Base-by-base conservation (phyloP, 2,329 filamentous ascomycete genomes). In the Aspergillus brunneoviolaceus region DNA sequence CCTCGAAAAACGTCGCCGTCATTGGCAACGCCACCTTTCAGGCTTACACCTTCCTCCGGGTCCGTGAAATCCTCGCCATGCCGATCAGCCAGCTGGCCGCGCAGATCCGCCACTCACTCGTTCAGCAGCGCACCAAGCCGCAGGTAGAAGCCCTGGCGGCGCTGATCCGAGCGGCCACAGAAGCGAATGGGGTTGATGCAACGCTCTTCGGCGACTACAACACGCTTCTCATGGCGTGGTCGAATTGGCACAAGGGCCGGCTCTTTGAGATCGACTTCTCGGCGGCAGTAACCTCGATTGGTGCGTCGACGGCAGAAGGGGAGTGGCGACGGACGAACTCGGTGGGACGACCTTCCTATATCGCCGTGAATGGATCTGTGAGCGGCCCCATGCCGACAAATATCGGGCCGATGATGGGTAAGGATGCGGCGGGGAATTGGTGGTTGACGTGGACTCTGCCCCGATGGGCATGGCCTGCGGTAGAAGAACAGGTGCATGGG, bases 261-360 rank as follows among this genome's bases (percentile, higher is more conserved):
- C 66, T 81, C 23, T 75, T 73, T 49, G 65, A 72, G 2, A 65
- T 69, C 6, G 77, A 81, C 64, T 81, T 81, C 52, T 69, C 70
- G 47, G 45, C 60, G 25, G 65, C 69, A 14, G 45, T 74, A 33
- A 10, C 67, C 35, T 56, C 39, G 64, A 9, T 19, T 11, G 55
- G 51, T 9, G 16, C 11, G 10, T n/a, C 45, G 2, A 7, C 1
- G 27, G 55, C 23, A 35, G 45, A n/a, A 6, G 45, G 21, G 2
- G n/a, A 48, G 10, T 5, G 21, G 25, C 21, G 47, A 49, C 39
- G 60, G 6, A 35, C 54, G 19, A 57, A 56, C 45, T 3, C 27
- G 2, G 21, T 21, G 4, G 65, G 63, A 11, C 64, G 50, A 14
- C 60, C 63, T 6, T 61, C 51, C 1, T 55, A 45, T 31, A 11